phyloP scores from a whole-genome alignment of 305 asterid genomes.

The Fraxinus xanthoxyloides region DNA sequence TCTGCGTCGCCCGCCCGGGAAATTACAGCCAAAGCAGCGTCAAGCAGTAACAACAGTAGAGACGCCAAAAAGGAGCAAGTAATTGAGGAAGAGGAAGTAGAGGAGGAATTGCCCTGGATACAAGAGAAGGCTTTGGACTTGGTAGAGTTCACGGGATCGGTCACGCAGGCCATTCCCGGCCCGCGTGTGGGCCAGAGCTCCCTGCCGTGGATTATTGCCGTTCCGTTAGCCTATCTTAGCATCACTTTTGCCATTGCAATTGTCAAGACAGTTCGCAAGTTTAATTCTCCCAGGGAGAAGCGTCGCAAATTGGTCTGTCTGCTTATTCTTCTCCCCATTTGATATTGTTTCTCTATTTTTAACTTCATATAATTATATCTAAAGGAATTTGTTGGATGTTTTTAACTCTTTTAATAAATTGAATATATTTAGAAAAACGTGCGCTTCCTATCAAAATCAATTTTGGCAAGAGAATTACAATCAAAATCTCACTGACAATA shows the following conservation, averaged over 20 bases:
- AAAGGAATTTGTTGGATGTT: not conserved
- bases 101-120: conserved; percentile 96
- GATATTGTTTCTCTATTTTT: not conserved
- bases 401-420: not conserved
- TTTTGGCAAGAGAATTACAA: not conserved
- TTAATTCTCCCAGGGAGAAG: conserved; percentile 72
- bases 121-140: conserved; percentile 96
- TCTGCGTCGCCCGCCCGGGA: conserved; percentile 13
- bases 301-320: conserved; percentile 74
- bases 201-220: conserved; percentile 84
- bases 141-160: conserved; percentile 92
- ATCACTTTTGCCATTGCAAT: conserved; percentile 76
- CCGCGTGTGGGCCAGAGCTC: conserved; percentile 89
- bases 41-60: conserved; percentile 13
- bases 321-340: not conserved
- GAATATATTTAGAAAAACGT: not conserved
- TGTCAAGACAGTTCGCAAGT: conserved; percentile 72
- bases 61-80: conserved; percentile 28
- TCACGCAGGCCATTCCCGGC: conserved; percentile 94
- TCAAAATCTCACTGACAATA: not conserved
- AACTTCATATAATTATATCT: not conserved
- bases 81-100: conserved; percentile 55
- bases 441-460: not conserved
- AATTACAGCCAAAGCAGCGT: conserved; percentile 22
- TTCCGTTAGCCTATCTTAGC: conserved; percentile 81